These are phyloP conservation scores for Thyridium curvatum DNA, from an alignment of 2,329 filamentous ascomycete genomes.

Conservation along the genomic window DNA sequence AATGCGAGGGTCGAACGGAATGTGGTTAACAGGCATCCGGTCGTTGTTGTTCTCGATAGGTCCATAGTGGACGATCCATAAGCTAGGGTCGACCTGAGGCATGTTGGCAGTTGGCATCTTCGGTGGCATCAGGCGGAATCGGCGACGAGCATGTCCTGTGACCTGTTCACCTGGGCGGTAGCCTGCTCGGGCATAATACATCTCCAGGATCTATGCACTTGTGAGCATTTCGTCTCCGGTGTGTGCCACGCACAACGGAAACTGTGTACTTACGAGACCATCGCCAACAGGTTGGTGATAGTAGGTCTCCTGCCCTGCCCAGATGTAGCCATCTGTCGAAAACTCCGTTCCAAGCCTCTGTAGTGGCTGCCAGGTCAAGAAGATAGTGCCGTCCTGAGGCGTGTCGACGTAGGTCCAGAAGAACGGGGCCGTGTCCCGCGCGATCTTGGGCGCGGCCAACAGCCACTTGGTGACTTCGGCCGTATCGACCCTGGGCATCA, in stretches of 20 bases:
- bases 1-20: slow-evolving; percentile 57
- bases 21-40: slow-evolving; percentile 61
- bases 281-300: slow-evolving; percentile 68
- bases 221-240: neutral
- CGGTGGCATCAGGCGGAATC: slow-evolving; percentile 75
- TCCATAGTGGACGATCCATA: slow-evolving; percentile 91
- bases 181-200: slow-evolving; percentile 76
- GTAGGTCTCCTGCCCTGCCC: slow-evolving; percentile 74
- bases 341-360: slow-evolving; percentile 66
- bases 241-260: neutral
- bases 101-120: slow-evolving; percentile 62
- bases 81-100: slow-evolving; percentile 64
- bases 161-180: slow-evolving; percentile 66
- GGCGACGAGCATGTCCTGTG: slow-evolving; percentile 71
- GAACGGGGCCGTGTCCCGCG: slow-evolving; percentile 79
- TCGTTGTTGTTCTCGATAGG: slow-evolving; percentile 67
- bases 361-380: slow-evolving; percentile 84
- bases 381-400: slow-evolving; percentile 73
- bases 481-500: slow-evolving; percentile 62
- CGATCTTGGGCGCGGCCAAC: slow-evolving; percentile 75
- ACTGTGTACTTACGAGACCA: slow-evolving; percentile 40
- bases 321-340: slow-evolving; percentile 88
- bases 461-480: slow-evolving; percentile 80
- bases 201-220: slow-evolving; percentile 69
- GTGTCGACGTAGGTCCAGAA: slow-evolving; percentile 88